Base-by-base conservation (phyloP, 768 basidiomycete species). In the Suillus subluteus region DNA sequence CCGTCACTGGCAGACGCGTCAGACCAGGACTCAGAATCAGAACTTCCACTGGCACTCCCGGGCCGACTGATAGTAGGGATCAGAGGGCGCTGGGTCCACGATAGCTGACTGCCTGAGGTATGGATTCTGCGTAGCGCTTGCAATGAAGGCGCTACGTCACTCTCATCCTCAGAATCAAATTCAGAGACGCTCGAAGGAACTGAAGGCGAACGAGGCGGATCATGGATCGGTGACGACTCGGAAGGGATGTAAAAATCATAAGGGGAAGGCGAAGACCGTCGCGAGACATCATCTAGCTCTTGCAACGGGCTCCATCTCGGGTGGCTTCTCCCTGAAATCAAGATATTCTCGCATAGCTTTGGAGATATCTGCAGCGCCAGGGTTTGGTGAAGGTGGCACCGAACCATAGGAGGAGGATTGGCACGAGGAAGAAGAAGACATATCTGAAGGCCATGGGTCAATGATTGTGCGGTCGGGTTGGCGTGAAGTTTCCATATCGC, bases 11-110 rank as follows among this genome's bases (percentile, higher is more conserved):
- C 46, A 7, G 55, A 35, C 23, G 50, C 50, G 41, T 76, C 76
- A 11, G 71, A 75, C 77, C 76, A 77, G 13, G 74, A 66, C 38
- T 69, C 73, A 11, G n/a, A 62, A 18, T 18, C 35, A 7, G 68
- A 63, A 61, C 70, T 72, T 32, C 15, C 37, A 56, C 74, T 70
- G 15, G 68, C 71, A 21, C 67, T 48, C 18, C 48, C 8, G 16
- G 38, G 9, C 37, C 55, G 35, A 32, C 43, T 55, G 26, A 54
- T 9, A 32, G 30, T 32, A 37, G 26, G 26, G 48, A 18, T 43
- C 26, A 46, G 67, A 43, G 48, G 26, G 35, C 21, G 44, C 55
- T 40, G 23, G 5, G 15, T 13, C 32, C 35, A 26, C 55, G 58
- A 48, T 40, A 12, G 16, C 46, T 21, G 26, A 15, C 15, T 5